Evolutionary conservation across 768 basidiomycete genomes (phyloP), one percentile per base, ranked within the genome.

Genomic region (Suillus spraguei): DNA sequence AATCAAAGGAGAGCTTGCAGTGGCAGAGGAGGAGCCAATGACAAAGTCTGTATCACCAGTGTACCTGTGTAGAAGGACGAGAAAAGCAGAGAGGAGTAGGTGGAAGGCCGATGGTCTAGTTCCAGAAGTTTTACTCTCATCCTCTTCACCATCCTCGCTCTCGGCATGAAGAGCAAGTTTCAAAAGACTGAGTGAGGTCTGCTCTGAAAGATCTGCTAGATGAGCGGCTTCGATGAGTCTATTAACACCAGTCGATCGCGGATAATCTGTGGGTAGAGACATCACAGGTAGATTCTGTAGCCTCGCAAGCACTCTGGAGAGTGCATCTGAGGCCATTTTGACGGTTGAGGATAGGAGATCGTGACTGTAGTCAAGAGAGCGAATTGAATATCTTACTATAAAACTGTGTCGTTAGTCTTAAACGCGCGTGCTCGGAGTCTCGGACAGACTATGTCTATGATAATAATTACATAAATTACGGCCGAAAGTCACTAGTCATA

Each of bases 251-350:
- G 88, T 81, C 35, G 92, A 89, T 61, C 96, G 82, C 3, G 97
- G 96, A 74, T 97, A 99, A 76, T 99, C 97, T 0, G 97, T 97
- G 0, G 97, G 97, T 38, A 99, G 80, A 8, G 94, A 93, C 67
- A 99, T 89, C 5, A 91, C 89, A 2, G 97, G 96, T 2, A 96
- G 77, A 71, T 89, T 90, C 73, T 90, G 88, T 24, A 99, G 81
- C 67, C 91, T 81, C 28, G 81, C 75, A 17, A 89, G 68, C 28
- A 90, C 87, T 68, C 89, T 81, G 28, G 78, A 75, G 16, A 91
- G 80, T 5, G 65, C 60, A 63, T 72, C 63, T 22, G 54, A 60
- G 38, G 68, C 60, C 77, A 79, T 79, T 60, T 70, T 49, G 28
- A 7, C 39, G n/a, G 55, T 61, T 41, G 47, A 24, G 32, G 46